These are phyloP conservation scores for Apiotrichum sp. DNA, from an alignment of 1,284 basidiomycete genomes.

Conservation along the genomic window DNA sequence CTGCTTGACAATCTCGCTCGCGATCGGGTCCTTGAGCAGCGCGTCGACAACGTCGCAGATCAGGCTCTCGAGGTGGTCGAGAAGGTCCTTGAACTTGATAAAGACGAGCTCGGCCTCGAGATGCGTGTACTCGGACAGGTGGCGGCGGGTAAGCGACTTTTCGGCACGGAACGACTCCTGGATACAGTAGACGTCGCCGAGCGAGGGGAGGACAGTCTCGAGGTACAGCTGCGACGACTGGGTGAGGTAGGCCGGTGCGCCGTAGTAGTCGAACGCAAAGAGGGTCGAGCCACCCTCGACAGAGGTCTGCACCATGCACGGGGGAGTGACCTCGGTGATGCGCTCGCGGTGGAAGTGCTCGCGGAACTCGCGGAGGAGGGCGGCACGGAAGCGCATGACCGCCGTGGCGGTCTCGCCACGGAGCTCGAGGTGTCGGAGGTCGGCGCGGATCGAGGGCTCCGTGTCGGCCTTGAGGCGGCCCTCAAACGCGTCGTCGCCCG, in stretches of 20 bases:
- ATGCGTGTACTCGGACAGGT: conserved; percentile 96
- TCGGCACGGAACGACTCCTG: conserved; percentile 98
- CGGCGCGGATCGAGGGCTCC: conserved; percentile 72
- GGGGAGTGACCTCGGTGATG: conserved; percentile 89
- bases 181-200: conserved; percentile 97
- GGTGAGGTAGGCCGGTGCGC: conserved; percentile 88
- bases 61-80: conserved; percentile 87
- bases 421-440: conserved; percentile 89
- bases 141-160: conserved; percentile 61
- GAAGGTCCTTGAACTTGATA: conserved; percentile 86
- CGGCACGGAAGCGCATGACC: conserved; percentile 81
- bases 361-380: conserved; percentile 80
- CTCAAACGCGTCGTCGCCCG: conserved; percentile 91
- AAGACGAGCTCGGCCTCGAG: conserved; percentile 94
- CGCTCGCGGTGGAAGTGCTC: conserved; percentile 61
- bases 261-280: conserved; percentile 96
- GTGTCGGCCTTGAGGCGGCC: conserved; percentile 76
- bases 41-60: conserved; percentile 82
- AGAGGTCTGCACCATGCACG: conserved; percentile 96
- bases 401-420: conserved; percentile 91
- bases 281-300: conserved; percentile 94
- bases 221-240: conserved; percentile 97
- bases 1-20: conserved; percentile 73
- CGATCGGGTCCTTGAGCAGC: conserved; percentile 65
- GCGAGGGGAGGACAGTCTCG: conserved; percentile 88